Percentiles rank a stretch among this genome's conserved stretches.
Evolutionary conservation across 495 filamentous ascomycete species (phyloP).

Genomic region (Penicillium lagena): DNA sequence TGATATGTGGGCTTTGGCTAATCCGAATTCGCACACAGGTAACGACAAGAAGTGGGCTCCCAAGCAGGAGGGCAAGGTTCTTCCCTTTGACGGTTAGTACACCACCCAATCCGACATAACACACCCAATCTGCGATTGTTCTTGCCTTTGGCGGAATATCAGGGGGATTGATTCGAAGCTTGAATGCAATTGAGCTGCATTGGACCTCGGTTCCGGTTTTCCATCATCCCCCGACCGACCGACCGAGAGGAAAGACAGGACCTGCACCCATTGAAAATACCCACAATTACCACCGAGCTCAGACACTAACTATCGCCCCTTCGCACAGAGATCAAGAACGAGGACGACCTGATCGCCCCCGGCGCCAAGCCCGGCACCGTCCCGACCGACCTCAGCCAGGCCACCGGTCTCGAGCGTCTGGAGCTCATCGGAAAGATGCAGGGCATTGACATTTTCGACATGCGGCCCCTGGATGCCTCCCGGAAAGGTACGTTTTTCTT

Average conservation of each 20-base stretch:
- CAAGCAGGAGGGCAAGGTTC: conserved; percentile 37
- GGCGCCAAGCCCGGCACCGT: conserved; percentile 78
- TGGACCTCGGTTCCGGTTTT: not conserved
- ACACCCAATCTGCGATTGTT: conserved; percentile 8
- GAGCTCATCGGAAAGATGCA: conserved; percentile 99
- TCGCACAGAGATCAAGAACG: conserved; percentile 68
- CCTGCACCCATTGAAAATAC: too few species aligned
- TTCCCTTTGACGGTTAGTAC: conserved; percentile 39
- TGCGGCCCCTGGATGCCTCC: conserved; percentile 89
- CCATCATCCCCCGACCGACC: not conserved
- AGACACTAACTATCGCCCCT: conserved; percentile 2
- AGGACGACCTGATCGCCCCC: conserved; percentile 75
- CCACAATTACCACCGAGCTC: not conserved
- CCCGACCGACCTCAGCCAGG: conserved; percentile 87
- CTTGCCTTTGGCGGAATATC: not conserved
- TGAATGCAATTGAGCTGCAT: not conserved
- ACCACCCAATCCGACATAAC: conserved; percentile 1
- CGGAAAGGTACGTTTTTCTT: conserved; percentile 59
- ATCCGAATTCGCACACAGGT: conserved; percentile 22
- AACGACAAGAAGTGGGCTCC: conserved; percentile 29
- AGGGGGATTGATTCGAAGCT: too few species aligned
- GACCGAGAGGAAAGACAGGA: not conserved
- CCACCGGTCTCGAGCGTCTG: conserved; percentile 95
- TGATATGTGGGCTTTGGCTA: conserved; percentile 13
- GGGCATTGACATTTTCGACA: conserved; percentile 96